Conservation (phyloP, 768 basidiomycete genomes). For the Macrolepiota albuminosa region DNA sequence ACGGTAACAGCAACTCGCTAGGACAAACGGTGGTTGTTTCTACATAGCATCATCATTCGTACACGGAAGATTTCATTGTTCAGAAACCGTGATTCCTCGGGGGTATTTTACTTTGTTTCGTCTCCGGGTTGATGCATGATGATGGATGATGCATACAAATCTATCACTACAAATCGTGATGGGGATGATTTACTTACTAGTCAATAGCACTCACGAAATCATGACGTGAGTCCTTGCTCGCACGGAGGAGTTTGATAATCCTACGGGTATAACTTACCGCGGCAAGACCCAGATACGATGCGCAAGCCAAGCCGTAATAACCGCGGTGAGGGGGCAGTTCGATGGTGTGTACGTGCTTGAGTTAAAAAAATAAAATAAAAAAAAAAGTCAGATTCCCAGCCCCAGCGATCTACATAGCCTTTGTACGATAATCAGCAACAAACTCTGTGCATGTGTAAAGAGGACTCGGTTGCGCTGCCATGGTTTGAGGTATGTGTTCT, state of each 20-base stretch:
- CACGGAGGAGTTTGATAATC: not conserved
- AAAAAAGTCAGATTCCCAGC: too few relatives aligned
- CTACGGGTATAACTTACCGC: not conserved
- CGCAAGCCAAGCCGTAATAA: not conserved
- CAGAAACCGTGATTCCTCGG: not conserved
- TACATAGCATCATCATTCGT: not conserved
- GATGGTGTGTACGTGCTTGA: not conserved
- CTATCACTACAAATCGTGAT: not conserved
- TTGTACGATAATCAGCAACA: not conserved
- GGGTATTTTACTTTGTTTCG: not conserved
- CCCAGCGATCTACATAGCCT: not conserved
- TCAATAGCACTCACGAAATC: not conserved
- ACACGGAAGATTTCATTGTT: not conserved
- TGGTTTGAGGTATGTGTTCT: not conserved
- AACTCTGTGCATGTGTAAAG: not conserved
- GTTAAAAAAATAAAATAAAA: too few relatives aligned
- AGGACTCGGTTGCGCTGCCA: not conserved
- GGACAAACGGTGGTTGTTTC: not conserved
- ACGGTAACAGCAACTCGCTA: not conserved
- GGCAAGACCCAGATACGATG: not conserved
- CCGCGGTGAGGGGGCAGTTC: not conserved
- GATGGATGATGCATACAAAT: too few relatives aligned
- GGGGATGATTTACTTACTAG: not conserved
- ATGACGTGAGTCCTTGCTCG: not conserved
- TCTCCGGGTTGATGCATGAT: not conserved